A percentile compares a stretch with the other conserved stretches of the same genome.
Evolutionary conservation across 176 grass and related monocot species (phyloP).

Genomic region (Coix lacrymajobi): DNA sequence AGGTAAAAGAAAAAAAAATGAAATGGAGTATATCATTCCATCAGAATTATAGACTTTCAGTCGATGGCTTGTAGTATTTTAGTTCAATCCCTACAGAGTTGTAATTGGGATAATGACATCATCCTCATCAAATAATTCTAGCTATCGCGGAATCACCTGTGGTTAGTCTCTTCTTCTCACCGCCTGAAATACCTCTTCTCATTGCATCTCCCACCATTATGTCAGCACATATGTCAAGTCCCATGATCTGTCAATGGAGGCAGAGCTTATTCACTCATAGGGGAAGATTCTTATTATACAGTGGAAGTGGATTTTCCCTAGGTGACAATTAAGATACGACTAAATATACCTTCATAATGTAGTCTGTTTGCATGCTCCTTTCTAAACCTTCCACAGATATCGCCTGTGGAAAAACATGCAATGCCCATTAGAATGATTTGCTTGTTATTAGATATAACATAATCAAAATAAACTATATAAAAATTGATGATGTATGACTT

Average conservation of each 20-base stretch:
- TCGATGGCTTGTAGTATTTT: background rate
- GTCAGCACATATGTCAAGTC: conserved; percentile 78
- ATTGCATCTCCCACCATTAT: conserved; percentile 70
- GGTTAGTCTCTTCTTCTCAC: conserved; percentile 87
- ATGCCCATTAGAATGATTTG: background rate
- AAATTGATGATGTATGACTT: background rate
- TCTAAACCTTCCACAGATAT: conserved; percentile 70
- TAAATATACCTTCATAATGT: conserved; percentile 73
- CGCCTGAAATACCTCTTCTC: conserved; percentile 90
- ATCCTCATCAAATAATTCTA: background rate
- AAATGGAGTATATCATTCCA: background rate
- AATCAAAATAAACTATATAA: background rate
- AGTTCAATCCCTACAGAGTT: background rate
- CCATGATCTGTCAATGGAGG: conserved; percentile 63
- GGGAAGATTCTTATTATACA: background rate
- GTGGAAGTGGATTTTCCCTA: background rate
- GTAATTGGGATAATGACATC: background rate
- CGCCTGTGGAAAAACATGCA: conserved; percentile 35
- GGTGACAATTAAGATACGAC: background rate
- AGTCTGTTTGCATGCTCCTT: conserved; percentile 81
- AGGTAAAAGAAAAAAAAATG: background rate
- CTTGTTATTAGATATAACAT: background rate
- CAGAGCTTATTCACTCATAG: background rate
- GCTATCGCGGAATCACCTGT: conserved; percentile 46
- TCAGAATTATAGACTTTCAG: background rate